Percentiles rank a stretch among this genome's conserved stretches.
Evolutionary conservation across 2,329 filamentous ascomycete species (phyloP).

Genomic region (Epichloe scottii): DNA sequence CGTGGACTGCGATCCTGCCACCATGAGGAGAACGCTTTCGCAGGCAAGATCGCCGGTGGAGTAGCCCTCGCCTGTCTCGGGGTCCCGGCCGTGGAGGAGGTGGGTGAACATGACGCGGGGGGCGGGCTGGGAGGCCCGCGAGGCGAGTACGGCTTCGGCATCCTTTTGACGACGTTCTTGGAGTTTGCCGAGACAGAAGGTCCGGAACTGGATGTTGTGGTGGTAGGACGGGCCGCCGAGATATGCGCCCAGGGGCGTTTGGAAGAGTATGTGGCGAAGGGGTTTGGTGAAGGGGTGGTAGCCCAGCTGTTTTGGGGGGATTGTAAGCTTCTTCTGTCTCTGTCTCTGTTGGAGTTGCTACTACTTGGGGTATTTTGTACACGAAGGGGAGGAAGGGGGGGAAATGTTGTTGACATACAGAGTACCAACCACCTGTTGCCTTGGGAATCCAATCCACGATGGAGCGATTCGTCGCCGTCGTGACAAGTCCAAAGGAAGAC

Average conservation of each 20-base stretch:
- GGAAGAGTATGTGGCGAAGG: not conserved
- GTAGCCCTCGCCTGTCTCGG: constrained; percentile 14
- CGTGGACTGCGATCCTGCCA: constrained; percentile 12
- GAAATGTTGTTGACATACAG: constrained; percentile 5
- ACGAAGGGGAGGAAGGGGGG: not conserved
- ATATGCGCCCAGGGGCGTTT: not conserved
- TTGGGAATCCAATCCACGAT: constrained; percentile 9
- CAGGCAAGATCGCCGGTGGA: constrained; percentile 12
- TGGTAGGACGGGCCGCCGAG: not conserved
- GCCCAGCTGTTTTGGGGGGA: not conserved
- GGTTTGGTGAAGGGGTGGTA: constrained; percentile 1
- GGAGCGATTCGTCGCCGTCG: constrained; percentile 7
- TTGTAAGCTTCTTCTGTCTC: too few species aligned
- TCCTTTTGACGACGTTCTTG: constrained; percentile 5
- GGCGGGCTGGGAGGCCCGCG: not conserved
- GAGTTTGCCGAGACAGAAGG: not conserved
- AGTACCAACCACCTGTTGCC: constrained; percentile 8
- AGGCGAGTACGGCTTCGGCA: not conserved
- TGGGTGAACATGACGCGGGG: constrained; percentile 14
- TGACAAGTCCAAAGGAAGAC: constrained; percentile 11
- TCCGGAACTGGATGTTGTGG: not conserved
- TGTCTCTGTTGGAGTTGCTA: too few species aligned
- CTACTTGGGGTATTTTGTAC: too few species aligned
- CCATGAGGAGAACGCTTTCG: constrained; percentile 14
- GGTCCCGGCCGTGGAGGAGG: constrained; percentile 11